Evolutionary conservation across 164 flowering plant species (phyloP), one percentile per base, ranked within the genome.

Genomic region (Stephania cephalantha): DNA sequence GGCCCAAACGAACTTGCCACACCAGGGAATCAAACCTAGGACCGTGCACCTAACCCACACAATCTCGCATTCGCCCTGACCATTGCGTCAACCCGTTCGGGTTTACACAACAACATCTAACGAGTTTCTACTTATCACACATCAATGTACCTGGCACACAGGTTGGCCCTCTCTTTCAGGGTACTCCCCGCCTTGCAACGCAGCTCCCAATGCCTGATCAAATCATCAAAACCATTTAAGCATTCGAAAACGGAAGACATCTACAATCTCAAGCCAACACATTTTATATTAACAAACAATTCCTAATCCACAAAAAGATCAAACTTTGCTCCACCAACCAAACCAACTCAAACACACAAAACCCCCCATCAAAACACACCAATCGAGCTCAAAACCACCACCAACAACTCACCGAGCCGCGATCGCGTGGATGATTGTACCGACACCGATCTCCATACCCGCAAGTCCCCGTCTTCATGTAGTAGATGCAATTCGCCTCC

Each of bases 161-260:
- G 98, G 97, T 82, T 94, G 90, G 31, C 92, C 97, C 35, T 78
- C 74, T 72, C 99, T 86, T 87, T 96, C 97, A 0, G 99, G 99
- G 69, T 82, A 90, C 76, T 92, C 97, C 58, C 83, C 89, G 72
- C 80, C 91, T 71, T 78, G 87, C 80, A 90, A 80, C 9, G 78
- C 79, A 76, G 82, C 86, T 76, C 87, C 94, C 46, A 73, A 58
- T 58, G 83, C 95, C 98, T 94, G 84, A 76, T n/a, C 53, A 80
- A n/a, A 30, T 6, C 66, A 55, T 35, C 46, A 46, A 7, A 25
- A 35, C n/a, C 74, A 29, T 30, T 50, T n/a, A 53, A 50, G 25
- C 3, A 72, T 0, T 72, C 9, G 3, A 2, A 35, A 35, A 35
- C 42, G 3, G 42, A 4, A 35, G 42, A 35, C 42, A 35, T 35